Evolutionary conservation across 1,139 yeast genomes (phyloP).

Genomic region (Lodderomyces beijingensis): DNA sequence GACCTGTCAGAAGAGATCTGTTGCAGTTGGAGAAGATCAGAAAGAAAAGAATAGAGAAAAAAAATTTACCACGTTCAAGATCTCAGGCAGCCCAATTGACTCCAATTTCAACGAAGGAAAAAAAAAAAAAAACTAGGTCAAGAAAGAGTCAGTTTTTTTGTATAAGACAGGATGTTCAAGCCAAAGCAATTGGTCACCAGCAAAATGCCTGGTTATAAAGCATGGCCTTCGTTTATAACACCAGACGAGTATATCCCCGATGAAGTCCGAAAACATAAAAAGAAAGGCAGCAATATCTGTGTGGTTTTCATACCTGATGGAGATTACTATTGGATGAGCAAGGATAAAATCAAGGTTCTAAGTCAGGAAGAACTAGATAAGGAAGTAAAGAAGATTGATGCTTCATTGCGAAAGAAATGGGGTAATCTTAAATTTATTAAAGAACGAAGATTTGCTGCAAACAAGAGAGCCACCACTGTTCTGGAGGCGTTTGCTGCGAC

Average conservation of each 20-base stretch:
- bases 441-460: slow-evolving; percentile 12
- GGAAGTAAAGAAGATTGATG: slow-evolving; percentile 1
- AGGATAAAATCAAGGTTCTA: slow-evolving; percentile 32
- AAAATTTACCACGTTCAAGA: too few species aligned
- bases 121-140: too few species aligned
- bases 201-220: slow-evolving; percentile 46
- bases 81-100: too few species aligned
- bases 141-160: too few species aligned
- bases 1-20: too few species aligned
- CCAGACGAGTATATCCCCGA: slow-evolving; percentile 38
- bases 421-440: slow-evolving; percentile 5
- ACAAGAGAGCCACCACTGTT: slow-evolving; percentile 14
- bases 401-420: neutral
- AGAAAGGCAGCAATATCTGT: slow-evolving; percentile 37
- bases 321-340: slow-evolving; percentile 45
- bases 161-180: neutral
- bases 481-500: slow-evolving; percentile 40
- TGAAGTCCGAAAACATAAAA: slow-evolving; percentile 34
- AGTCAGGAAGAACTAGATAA: slow-evolving; percentile 4
- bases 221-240: slow-evolving; percentile 49
- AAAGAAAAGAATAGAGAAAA: too few species aligned
- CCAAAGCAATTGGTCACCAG: slow-evolving; percentile 31
- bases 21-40: too few species aligned
- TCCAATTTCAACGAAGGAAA: slow-evolving; percentile 6
- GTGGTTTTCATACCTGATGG: slow-evolving; percentile 49